Percentiles rank a stretch among this genome's conserved stretches.
phyloP scores from a whole-genome alignment of 352 stramenopile genomes.

The Aphanomyces invadans region DNA sequence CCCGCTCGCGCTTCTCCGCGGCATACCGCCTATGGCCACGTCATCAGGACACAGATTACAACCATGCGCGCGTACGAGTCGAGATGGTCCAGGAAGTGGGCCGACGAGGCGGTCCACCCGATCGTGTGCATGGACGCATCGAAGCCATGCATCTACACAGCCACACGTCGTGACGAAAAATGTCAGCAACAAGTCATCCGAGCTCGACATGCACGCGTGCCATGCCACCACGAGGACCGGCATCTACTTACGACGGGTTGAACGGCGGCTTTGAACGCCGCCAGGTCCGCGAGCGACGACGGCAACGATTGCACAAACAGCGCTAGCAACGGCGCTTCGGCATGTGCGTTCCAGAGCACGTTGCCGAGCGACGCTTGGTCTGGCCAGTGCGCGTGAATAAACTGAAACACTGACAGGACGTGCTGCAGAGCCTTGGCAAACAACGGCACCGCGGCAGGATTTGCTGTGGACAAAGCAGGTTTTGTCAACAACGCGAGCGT shows the following conservation, averaged over 20 bases:
- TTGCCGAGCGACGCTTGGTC: neutral
- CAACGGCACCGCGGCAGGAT: too few species aligned
- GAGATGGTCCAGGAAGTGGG: conserved; percentile 2
- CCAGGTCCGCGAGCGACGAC: neutral
- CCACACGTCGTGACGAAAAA: too few species aligned
- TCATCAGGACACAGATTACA: neutral
- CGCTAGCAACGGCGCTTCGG: neutral
- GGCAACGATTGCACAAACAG: neutral
- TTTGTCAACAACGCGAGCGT: conserved; percentile 5
- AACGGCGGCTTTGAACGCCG: neutral
- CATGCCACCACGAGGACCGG: too few species aligned
- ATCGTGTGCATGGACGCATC: conserved; percentile 17
- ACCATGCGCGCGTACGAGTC: conserved; percentile 1
- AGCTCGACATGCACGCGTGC: too few species aligned
- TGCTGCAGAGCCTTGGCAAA: conserved; percentile 6
- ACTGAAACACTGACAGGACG: conserved; percentile 3
- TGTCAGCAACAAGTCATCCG: too few species aligned
- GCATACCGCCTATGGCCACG: conserved; percentile 9
- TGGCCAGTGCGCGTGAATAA: neutral
- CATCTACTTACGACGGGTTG: neutral
- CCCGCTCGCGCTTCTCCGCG: neutral
- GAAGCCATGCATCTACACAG: conserved; percentile 23
- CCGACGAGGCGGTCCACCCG: neutral
- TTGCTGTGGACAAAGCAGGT: neutral
- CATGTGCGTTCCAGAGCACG: neutral